Evolutionary conservation across 768 basidiomycete genomes (phyloP).

Genomic region (Tricholoma sp.): DNA sequence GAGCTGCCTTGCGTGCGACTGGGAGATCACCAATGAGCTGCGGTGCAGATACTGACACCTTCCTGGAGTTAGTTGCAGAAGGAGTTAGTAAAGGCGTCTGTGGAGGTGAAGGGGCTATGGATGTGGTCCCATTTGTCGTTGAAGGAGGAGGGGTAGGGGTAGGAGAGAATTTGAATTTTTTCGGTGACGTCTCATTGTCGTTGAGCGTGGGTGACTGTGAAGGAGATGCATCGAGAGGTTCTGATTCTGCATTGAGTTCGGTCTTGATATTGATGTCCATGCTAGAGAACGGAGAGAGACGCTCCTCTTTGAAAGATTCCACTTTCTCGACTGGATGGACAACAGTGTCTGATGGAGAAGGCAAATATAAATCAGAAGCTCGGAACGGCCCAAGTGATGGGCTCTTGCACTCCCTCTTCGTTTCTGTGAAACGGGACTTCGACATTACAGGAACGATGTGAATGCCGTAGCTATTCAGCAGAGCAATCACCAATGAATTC

Average conservation of each 20-base stretch:
- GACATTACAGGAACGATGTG: constrained; percentile 8
- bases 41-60: constrained; percentile 32
- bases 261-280: constrained; percentile 30
- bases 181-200: constrained; percentile 25
- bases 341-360: constrained; percentile 20
- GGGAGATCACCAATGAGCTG: constrained; percentile 84
- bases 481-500: background rate
- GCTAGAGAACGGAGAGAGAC: constrained; percentile 15
- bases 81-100: constrained; percentile 20
- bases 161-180: constrained; percentile 30
- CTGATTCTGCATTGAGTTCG: constrained; percentile 26
- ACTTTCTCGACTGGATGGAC: constrained; percentile 8
- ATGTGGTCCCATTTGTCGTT: constrained; percentile 26
- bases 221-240: constrained; percentile 21
- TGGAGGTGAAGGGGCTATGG: constrained; percentile 38
- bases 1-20: constrained; percentile 66
- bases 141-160: constrained; percentile 30
- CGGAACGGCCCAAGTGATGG: constrained; percentile 15
- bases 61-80: constrained; percentile 22
- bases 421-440: constrained; percentile 4
- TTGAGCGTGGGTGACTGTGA: constrained; percentile 33
- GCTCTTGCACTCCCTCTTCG: constrained; percentile 15
- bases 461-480: background rate
- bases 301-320: constrained; percentile 23
- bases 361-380: constrained; percentile 12